Conservation (phyloP, 345 rosid genomes). For the Arabis hirsuta region DNA sequence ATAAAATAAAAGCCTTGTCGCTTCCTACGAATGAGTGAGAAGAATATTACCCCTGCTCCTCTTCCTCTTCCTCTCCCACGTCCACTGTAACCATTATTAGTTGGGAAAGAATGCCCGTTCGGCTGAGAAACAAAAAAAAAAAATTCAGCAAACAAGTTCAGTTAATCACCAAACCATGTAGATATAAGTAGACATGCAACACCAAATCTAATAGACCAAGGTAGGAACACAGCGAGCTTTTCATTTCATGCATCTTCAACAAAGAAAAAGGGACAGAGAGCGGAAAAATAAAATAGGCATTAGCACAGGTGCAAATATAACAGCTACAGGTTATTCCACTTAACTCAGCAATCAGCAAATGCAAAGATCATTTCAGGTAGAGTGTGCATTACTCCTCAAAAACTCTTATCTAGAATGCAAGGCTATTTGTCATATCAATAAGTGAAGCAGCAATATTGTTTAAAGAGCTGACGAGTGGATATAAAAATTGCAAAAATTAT, state of each 20-base stretch:
- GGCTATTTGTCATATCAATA: not conserved
- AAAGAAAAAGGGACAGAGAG: not conserved
- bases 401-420: conserved; percentile 15
- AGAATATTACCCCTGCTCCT: conserved; percentile 74
- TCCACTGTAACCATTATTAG: conserved; percentile 65
- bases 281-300: not conserved
- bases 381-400: not conserved
- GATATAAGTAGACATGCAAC: not conserved
- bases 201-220: conserved; percentile 1
- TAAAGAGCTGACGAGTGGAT: not conserved
- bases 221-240: conserved; percentile 17
- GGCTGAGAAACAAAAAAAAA: conserved; percentile 44
- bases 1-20: not conserved
- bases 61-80: conserved; percentile 92
- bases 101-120: conserved; percentile 65
- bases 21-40: conserved; percentile 17
- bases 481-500: not conserved
- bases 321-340: not conserved
- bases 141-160: not conserved
- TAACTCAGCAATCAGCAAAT: not conserved
- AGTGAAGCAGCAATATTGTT: not conserved
- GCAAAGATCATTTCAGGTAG: conserved; percentile 19
- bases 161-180: conserved; percentile 27
- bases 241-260: conserved; percentile 1
- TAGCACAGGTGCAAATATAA: not conserved